These are phyloP conservation scores for Neckera pumila DNA, from an alignment of 225 moss, liverwort and hornwort species.

Conservation along the genomic window DNA sequence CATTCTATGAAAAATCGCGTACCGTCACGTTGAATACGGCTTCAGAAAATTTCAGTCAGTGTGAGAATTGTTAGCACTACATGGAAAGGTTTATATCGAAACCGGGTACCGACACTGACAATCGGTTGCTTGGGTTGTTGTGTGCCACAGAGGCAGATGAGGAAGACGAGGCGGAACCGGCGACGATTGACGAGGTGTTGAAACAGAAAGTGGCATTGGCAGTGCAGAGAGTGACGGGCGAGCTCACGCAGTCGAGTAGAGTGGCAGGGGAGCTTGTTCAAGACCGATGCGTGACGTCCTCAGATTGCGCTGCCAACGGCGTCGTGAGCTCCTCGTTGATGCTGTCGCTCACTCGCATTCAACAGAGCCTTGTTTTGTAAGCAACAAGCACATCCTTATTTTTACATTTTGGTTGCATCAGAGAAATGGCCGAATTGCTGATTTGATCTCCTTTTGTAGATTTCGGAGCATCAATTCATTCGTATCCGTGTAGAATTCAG, in stretches of 20 bases:
- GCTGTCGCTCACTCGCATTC: constrained; percentile 63
- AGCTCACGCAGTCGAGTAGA: constrained; percentile 54
- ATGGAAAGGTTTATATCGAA: background rate
- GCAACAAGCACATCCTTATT: constrained; percentile 12
- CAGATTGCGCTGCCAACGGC: constrained; percentile 25
- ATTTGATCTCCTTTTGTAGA: background rate
- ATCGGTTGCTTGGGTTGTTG: background rate
- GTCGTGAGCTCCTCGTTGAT: constrained; percentile 62
- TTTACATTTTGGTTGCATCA: constrained; percentile 56
- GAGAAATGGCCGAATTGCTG: background rate
- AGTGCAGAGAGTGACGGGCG: constrained; percentile 32
- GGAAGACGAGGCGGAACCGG: background rate
- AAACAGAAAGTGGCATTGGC: constrained; percentile 25
- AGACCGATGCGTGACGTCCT: constrained; percentile 10
- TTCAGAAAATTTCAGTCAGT: background rate
- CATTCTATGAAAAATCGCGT: background rate
- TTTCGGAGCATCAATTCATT: background rate
- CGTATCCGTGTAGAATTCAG: background rate
- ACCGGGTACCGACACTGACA: background rate
- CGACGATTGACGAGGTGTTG: constrained; percentile 1
- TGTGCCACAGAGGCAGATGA: background rate
- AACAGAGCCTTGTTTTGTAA: constrained; percentile 85
- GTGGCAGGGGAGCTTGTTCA: constrained; percentile 27
- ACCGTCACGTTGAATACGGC: background rate
- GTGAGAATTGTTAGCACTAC: background rate